Evolutionary conservation across 441 rosid species (phyloP), one percentile per base, ranked within the genome.

Genomic region (Bruguiera hainesii): DNA sequence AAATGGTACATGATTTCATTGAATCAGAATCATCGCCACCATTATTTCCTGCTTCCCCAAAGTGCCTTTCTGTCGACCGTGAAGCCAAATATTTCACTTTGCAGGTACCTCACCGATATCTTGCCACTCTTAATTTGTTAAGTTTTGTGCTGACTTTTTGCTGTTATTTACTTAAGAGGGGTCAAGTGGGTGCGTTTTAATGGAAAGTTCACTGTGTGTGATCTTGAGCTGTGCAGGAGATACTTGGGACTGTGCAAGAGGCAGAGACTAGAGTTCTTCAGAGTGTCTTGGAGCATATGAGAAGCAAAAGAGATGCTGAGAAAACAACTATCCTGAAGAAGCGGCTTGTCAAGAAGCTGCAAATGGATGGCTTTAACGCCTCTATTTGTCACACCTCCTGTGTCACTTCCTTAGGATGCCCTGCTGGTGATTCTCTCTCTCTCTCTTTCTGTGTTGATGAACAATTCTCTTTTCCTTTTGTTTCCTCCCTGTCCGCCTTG

Each of bases 1-100:
- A 78, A 62, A 85, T 85, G 89, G 86, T 85, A 0, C 83, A 78
- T n/a, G 86, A 85, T 65, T 85, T 81, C 68, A 81, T 83, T 6
- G 89, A 85, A 69, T 78, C 85, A 39, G 86, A 75, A 63, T 71
- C 83, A 46, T 69, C 81, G 39, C 25, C 75, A 15, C 30, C 80
- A 66, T 49, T 10, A 0, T 49, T 71, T 7, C 55, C 77, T 20
- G 19, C 75, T 61, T 66, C 77, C 31, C 56, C 82, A n/a, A 58
- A 64, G 23, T 60, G 49, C 56, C 64, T 50, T 65, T 13, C 76
- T 25, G 52, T 64, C 28, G 60, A 61, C 21, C 80, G 64, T 28
- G 65, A 48, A 26, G 33, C 75, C n/a, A 61, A 59, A 39, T 71
- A 46, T 69, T 52, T 72, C 21, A 49, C 77, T 73, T 62, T 84